Percentiles rank a stretch among this genome's conserved stretches.
These are phyloP conservation scores for Kluyveromyces dobzhanskii DNA, from an alignment of 805 yeast species.

Conservation along the genomic window DNA sequence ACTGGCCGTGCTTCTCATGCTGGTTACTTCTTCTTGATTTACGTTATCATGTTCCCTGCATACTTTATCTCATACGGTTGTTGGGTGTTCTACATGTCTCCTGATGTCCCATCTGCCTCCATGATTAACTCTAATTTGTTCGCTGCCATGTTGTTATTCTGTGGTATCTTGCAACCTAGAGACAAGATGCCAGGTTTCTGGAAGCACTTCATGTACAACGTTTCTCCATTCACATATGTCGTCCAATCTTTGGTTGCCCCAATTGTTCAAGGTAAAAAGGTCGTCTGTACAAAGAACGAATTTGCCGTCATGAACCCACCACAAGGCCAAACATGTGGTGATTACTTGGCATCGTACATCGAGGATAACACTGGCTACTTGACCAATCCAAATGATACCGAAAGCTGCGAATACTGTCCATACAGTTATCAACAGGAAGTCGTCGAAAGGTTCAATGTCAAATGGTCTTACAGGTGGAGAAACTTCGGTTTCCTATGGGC, in stretches of 20 bases:
- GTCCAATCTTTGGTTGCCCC: slow-evolving; percentile 36
- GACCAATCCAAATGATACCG: slow-evolving; percentile 36
- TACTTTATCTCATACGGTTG: slow-evolving; percentile 46
- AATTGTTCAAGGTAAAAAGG: slow-evolving; percentile 32
- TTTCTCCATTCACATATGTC: slow-evolving; percentile 42
- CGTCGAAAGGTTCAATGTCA: slow-evolving; percentile 37
- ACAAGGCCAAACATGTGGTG: slow-evolving; percentile 41
- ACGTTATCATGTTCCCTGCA: slow-evolving; percentile 41
- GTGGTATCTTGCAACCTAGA: slow-evolving; percentile 43
- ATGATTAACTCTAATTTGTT: slow-evolving; percentile 40
- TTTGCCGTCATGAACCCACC: slow-evolving; percentile 35
- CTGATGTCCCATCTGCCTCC: slow-evolving; percentile 36
- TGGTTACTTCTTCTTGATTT: slow-evolving; percentile 44
- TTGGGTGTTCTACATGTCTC: slow-evolving; percentile 39
- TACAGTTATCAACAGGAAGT: slow-evolving; percentile 49
- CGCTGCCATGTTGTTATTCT: slow-evolving; percentile 44
- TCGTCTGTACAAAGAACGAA: slow-evolving; percentile 33
- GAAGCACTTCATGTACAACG: slow-evolving; percentile 37
- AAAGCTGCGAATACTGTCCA: slow-evolving; percentile 53
- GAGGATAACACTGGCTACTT: slow-evolving; percentile 37
- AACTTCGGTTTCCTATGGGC: slow-evolving; percentile 50
- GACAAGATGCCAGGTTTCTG: slow-evolving; percentile 40
- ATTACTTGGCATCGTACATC: slow-evolving; percentile 33
- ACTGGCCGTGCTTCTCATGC: slow-evolving; percentile 38
- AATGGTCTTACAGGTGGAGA: slow-evolving; percentile 52